Base-by-base conservation (phyloP, 2,329 filamentous ascomycete genomes). In the Dothideomycetes sp. region DNA sequence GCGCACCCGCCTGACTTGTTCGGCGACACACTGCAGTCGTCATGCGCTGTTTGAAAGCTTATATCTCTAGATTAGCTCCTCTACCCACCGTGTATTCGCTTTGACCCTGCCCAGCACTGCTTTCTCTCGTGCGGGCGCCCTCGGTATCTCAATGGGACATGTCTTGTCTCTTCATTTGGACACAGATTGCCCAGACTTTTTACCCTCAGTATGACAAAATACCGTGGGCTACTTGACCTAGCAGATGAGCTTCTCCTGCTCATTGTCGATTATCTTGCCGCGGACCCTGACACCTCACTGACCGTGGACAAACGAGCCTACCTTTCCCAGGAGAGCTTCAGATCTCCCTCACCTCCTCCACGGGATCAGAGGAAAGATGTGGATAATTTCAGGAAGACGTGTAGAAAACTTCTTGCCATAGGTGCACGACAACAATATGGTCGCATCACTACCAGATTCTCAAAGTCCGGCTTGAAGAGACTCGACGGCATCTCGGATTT, bases 281-380 rank as follows among this genome's bases (percentile, higher is more conserved):
- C 64, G n/a, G 66, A 72, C 45, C 62, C 67, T 24, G 65, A 70
- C 34, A 68, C 66, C 50, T 61, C 66, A 19, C 62, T 70, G 41
- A 64, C 60, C 27, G 62, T 70, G 38, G 69, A 70, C 46, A 62
- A 66, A 39, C 60, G 67, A 45, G 64, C 62, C 43, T 72, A 68
- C 49, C 58, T 71, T 22, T 72, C 70, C 17, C 65, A 67, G 42
- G 69, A 72, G 51, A 68, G 65, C 56, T 68, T 72, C 55, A 65
- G 62, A 44, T 57, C 56, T 37, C 63, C 64, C 32, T 59, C 60
- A 10, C 59, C 57, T 5, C 60, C 62, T 4, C 57, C 61, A 19
- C 59, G 55, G 31, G 59, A 64, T 40, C 63, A 66, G 35, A 56
- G 62, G 4, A 56, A 62, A 39, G 62, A 64, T 49, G 60, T 70